Percentiles rank a stretch among this genome's conserved stretches.
Conservation (phyloP, 1,284 basidiomycete species). For the Albatrellus sp. region DNA sequence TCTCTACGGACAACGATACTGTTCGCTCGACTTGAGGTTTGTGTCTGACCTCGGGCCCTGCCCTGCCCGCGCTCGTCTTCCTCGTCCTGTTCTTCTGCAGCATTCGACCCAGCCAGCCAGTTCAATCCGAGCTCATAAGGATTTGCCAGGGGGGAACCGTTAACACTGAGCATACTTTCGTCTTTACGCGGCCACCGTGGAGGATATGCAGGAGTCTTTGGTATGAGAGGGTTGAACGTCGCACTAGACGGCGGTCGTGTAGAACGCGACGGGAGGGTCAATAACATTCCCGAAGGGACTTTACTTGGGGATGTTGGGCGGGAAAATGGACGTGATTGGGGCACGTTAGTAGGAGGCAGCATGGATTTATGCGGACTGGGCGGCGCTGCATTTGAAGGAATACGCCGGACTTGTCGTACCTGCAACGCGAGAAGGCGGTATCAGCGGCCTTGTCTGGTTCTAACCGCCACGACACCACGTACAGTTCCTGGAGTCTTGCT, state of each 20-base stretch:
- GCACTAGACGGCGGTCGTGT: constrained; percentile 48
- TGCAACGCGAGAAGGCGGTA: constrained; percentile 4
- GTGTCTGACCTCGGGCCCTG: constrained; percentile 10
- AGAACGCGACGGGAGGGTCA: constrained; percentile 14
- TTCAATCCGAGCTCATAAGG: constrained; percentile 48
- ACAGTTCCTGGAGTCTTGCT: constrained; percentile 39
- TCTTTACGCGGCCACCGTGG: constrained; percentile 42
- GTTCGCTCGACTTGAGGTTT: constrained; percentile 35
- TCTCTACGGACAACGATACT: constrained; percentile 42
- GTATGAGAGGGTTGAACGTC: constrained; percentile 58
- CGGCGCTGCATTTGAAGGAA: constrained; percentile 25
- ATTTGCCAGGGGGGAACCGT: constrained; percentile 67
- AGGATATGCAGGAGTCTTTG: constrained; percentile 53
- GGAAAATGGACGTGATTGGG: constrained; percentile 19
- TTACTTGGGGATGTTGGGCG: constrained; percentile 41
- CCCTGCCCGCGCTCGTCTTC: constrained; percentile 14
- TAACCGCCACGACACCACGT: constrained; percentile 12
- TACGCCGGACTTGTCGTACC: constrained; percentile 16
- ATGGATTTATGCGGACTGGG: constrained; percentile 43
- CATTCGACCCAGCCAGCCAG: constrained; percentile 29
- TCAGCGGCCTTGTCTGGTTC: background rate
- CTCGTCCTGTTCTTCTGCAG: constrained; percentile 16
- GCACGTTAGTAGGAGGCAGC: constrained; percentile 15
- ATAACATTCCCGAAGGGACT: constrained; percentile 14
- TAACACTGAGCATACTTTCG: constrained; percentile 63